Evolutionary conservation across 202 grass and related monocot species (phyloP), one percentile per base, ranked within the genome.

Genomic region (Saccharum hybrid): DNA sequence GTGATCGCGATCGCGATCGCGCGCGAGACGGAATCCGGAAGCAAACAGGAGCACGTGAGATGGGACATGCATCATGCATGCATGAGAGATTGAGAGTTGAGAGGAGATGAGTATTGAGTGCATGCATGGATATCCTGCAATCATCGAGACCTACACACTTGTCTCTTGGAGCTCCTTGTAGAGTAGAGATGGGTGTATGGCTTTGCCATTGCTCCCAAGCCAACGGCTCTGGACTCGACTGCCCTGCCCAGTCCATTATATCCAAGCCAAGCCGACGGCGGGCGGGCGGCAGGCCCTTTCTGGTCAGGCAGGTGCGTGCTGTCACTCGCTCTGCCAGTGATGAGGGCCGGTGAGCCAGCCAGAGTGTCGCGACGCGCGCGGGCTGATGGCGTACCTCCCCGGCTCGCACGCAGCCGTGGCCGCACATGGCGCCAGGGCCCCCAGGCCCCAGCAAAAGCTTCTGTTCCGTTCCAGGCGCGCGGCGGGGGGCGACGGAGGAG

Each of bases 361-460:
- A 52, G 15, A 49, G 46, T 16, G 46, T 16, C 46, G 45, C 45
- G 45, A 48, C 45, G 45, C 13, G 45, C 45, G 12, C 45, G 45
- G 13, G 45, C 13, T 13, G 3, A 48, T 48, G 12, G 48, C 48
- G 52, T 57, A 57, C 52, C 52, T 57, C 66, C 8, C 66, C 28
- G 42, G 26, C 69, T 82, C 45, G 62, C 61, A 68, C 71, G 67
- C 74, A 14, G 63, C 82, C 52, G 74, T 48, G 51, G 74, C 54
- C 43, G 83, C 88, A 90, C 88, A 85, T 86, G 83, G 74, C 84
- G n/a, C n/a, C n/a, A n/a, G n/a, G n/a, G n/a, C n/a, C n/a, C n/a
- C n/a, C n/a, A n/a, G n/a, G n/a, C n/a, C n/a, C n/a, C n/a, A n/a
- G n/a, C n/a, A n/a, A n/a, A n/a, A n/a, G n/a, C n/a, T n/a, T n/a